These are phyloP conservation scores for Saccharomycopsis selenospora DNA, from an alignment of 805 yeast genomes.

Conservation along the genomic window DNA sequence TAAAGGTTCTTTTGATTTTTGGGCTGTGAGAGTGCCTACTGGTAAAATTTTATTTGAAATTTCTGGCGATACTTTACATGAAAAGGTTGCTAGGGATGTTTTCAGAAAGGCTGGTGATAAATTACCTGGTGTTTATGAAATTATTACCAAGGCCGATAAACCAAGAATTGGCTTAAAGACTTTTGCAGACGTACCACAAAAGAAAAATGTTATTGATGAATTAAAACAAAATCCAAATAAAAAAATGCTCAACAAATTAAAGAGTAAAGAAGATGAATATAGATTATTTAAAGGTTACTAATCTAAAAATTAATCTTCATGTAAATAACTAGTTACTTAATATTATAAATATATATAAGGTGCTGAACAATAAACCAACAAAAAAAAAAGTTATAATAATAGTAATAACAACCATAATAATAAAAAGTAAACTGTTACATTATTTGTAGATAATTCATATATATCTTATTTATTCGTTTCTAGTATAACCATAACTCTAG, in stretches of 20 bases:
- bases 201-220: conserved; percentile 34
- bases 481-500: conserved; percentile 73
- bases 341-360: too few species aligned
- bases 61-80: conserved; percentile 68
- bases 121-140: conserved; percentile 88
- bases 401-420: too few species aligned
- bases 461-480: conserved; percentile 32
- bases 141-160: conserved; percentile 54
- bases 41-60: conserved; percentile 90
- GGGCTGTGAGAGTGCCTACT: conserved; percentile 95
- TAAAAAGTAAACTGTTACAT: neutral
- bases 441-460: too few species aligned
- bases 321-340: too few species aligned
- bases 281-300: conserved; percentile 57
- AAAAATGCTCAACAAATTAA: conserved; percentile 48
- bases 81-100: conserved; percentile 83
- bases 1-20: conserved; percentile 94
- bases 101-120: conserved; percentile 82
- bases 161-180: conserved; percentile 66
- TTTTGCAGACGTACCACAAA: conserved; percentile 31
- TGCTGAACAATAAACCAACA: neutral
- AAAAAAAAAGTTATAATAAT: conserved; percentile 12
- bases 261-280: conserved; percentile 45
- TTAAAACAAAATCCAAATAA: conserved; percentile 57
- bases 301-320: conserved; percentile 9